Percentiles rank a stretch among this genome's conserved stretches.
phyloP scores from a whole-genome alignment of 371 early-diverging fungal species.

The Gilbertella persicaria region DNA sequence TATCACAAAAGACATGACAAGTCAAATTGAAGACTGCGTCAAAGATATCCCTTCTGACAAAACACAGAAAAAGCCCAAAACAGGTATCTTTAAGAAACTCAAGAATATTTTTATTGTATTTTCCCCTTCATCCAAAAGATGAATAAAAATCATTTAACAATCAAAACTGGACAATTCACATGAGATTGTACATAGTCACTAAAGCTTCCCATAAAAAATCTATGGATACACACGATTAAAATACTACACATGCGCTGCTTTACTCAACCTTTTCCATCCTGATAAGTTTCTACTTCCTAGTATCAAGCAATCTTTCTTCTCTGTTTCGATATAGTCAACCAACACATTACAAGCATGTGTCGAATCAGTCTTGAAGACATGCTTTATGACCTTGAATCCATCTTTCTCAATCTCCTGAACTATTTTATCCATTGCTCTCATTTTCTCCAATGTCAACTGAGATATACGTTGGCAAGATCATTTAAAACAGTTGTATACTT shows the following conservation, averaged over 20 bases:
- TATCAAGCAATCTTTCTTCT: constrained; percentile 39
- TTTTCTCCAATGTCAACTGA: constrained; percentile 23
- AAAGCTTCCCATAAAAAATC: constrained; percentile 54
- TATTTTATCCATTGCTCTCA: constrained; percentile 21
- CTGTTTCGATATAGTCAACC: constrained; percentile 39
- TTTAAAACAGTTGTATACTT: not conserved
- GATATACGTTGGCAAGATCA: not conserved
- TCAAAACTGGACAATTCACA: constrained; percentile 51
- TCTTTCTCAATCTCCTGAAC: constrained; percentile 8
- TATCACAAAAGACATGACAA: no score
- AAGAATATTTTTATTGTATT: not conserved
- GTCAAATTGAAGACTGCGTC: no score
- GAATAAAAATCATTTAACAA: constrained; percentile 37
- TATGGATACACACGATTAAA: constrained; percentile 9
- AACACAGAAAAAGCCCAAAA: not conserved
- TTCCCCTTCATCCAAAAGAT: not conserved
- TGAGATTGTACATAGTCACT: constrained; percentile 50
- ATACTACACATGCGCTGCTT: not conserved
- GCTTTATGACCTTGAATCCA: constrained; percentile 16
- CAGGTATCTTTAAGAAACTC: not conserved
- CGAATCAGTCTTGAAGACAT: constrained; percentile 32
- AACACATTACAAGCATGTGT: constrained; percentile 35
- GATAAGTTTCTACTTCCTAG: constrained; percentile 53
- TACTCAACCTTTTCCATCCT: constrained; percentile 50
- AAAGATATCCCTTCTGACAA: not conserved